These are phyloP conservation scores for Zymoseptoria passerinii DNA, from an alignment of 2,329 filamentous ascomycete species.

Conservation along the genomic window DNA sequence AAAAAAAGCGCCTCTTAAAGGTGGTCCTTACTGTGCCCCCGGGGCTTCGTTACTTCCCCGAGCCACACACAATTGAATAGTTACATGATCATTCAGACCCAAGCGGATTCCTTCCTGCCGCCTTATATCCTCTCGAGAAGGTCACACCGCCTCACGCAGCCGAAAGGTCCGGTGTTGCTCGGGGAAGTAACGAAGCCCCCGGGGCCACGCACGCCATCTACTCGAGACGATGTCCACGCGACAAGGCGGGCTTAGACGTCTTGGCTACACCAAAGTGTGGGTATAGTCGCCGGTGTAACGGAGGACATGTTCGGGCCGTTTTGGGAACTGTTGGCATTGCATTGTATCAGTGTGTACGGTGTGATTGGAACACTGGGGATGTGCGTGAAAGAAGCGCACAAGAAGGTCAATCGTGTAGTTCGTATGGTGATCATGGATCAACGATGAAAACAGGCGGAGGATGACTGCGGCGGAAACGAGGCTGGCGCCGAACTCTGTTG, in stretches of 20 bases:
- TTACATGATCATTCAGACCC: too few relatives aligned
- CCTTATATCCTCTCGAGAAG: too few relatives aligned
- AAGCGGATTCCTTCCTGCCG: too few relatives aligned
- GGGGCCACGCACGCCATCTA: background rate
- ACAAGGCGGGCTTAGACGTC: background rate
- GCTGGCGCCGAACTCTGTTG: background rate
- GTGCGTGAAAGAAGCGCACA: background rate
- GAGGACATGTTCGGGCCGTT: background rate
- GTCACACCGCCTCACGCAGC: too few relatives aligned
- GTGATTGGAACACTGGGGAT: background rate
- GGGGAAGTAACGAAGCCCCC: too few relatives aligned
- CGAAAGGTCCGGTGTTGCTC: too few relatives aligned
- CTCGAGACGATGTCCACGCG: background rate
- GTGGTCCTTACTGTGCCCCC: background rate
- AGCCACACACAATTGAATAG: too few relatives aligned
- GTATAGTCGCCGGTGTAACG: background rate
- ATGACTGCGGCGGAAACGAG: background rate
- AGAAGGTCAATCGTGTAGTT: background rate
- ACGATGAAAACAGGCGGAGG: background rate
- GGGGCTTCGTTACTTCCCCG: too few relatives aligned
- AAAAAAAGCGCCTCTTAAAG: background rate
- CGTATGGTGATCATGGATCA: background rate
- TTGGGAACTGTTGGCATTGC: background rate
- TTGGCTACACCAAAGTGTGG: background rate
- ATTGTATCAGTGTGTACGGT: background rate